Evolutionary conservation across 2,329 filamentous ascomycete species (phyloP), one percentile per base, ranked within the genome.

Genomic region (Trichoderma lentiforme): DNA sequence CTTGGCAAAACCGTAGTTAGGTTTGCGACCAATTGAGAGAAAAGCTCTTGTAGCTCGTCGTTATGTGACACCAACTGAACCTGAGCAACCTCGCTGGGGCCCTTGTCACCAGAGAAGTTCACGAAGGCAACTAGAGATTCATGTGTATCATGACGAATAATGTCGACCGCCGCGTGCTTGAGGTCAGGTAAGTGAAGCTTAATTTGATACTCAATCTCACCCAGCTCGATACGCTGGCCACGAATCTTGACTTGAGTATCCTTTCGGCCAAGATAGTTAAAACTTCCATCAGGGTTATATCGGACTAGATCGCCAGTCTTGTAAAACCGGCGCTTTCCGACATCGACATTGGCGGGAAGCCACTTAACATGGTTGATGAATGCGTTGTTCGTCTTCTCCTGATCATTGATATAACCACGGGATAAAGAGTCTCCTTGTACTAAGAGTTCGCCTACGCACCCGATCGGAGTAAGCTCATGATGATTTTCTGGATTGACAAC

Each of bases 181-280:
- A 63, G 15, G 7, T 11, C 11, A 7, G n/a, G 5, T 28, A 30
- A 18, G 5, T 39, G 43, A 39, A 34, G 18, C 57, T 67, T 73
- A 32, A 74, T 58, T 5, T 75, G 58, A 9, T 71, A 60, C 26
- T 77, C 76, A 21, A 76, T 72, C 36, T 76, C 75, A 11, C 61
- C 73, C 8, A 86, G 80, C 78, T 86, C 89, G 58, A 87, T 81
- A 70, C 86, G 78, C 71, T 84, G 88, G 24, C 89, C 89, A 24
- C 84, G 82, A 11, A 89, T 77, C 77, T 90, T 89, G 58, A 89
- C 83, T 76, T 89, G 87, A 0, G 82, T 83, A 73, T 89, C 87
- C 74, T 86, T 87, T 24, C 87, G 81, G 53, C 86, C 86, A 57
- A 86, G 75, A 64, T 83, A 85, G 0, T 81, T 73, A 5, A 86